Evolutionary conservation across 148 eudicot genomes (phyloP).

Genomic region (Arbutus unedo): DNA sequence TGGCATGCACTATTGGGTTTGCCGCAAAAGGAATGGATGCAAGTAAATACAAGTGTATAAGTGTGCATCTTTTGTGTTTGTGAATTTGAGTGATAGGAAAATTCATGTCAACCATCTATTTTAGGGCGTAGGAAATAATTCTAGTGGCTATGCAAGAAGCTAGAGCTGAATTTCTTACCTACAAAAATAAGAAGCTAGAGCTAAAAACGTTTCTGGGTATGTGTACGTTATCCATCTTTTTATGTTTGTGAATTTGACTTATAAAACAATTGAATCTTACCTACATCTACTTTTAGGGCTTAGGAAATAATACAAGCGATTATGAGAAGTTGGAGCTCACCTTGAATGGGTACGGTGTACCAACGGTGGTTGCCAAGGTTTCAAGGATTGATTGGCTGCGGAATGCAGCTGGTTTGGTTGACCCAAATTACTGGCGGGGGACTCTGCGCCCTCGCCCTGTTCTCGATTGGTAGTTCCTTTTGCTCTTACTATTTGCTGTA

Average conservation of each 20-base stretch:
- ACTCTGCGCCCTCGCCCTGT: slow-evolving; percentile 89
- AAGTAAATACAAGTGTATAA: background rate
- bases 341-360: slow-evolving; percentile 67
- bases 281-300: slow-evolving; percentile 40
- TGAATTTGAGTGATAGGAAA: background rate
- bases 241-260: background rate
- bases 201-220: background rate
- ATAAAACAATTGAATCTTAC: background rate
- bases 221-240: background rate
- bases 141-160: slow-evolving; percentile 56
- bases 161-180: slow-evolving; percentile 26
- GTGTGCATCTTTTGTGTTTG: background rate
- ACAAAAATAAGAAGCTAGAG: background rate
- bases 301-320: slow-evolving; percentile 82
- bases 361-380: slow-evolving; percentile 62
- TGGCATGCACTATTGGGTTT: slow-evolving; percentile 5
- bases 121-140: slow-evolving; percentile 74
- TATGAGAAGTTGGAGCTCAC: slow-evolving; percentile 55
- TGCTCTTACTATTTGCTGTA: slow-evolving; percentile 1
- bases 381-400: slow-evolving; percentile 94
- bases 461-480: slow-evolving; percentile 67
- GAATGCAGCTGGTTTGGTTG: slow-evolving; percentile 94
- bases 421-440: slow-evolving; percentile 87
- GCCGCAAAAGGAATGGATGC: background rate
- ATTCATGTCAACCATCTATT: background rate